Evolutionary conservation across 2,329 filamentous ascomycete species (phyloP).

Genomic region (Fusarium circinatum): DNA sequence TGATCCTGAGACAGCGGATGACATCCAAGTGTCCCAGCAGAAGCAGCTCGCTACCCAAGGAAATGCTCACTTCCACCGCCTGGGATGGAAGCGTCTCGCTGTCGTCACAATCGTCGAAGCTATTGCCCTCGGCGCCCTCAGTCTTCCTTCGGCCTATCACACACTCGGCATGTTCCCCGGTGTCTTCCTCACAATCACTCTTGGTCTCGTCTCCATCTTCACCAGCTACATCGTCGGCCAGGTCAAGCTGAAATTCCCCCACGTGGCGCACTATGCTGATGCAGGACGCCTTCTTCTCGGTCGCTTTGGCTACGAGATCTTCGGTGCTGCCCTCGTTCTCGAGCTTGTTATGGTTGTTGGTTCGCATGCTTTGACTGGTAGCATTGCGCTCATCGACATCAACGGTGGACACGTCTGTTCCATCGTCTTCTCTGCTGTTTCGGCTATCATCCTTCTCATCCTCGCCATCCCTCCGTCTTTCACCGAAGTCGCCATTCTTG

Average conservation of each 20-base stretch:
- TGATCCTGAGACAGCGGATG: slow-evolving; percentile 17
- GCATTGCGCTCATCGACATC: slow-evolving; percentile 73
- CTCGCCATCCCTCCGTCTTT: slow-evolving; percentile 60
- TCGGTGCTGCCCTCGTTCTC: slow-evolving; percentile 69
- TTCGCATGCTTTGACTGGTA: slow-evolving; percentile 77
- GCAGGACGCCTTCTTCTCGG: slow-evolving; percentile 69
- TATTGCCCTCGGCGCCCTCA: slow-evolving; percentile 41
- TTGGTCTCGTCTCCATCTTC: slow-evolving; percentile 59
- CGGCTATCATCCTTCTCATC: slow-evolving; percentile 57
- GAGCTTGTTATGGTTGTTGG: slow-evolving; percentile 76
- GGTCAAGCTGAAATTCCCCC: slow-evolving; percentile 62
- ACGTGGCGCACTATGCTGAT: slow-evolving; percentile 54
- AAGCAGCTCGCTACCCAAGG: slow-evolving; percentile 32
- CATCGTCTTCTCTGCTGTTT: slow-evolving; percentile 54
- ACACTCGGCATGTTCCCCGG: slow-evolving; percentile 63
- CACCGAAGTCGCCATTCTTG: slow-evolving; percentile 43
- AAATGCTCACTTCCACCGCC: slow-evolving; percentile 35
- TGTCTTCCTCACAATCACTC: slow-evolving; percentile 53
- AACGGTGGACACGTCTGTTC: slow-evolving; percentile 59
- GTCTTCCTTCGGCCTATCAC: slow-evolving; percentile 62
- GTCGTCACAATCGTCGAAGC: slow-evolving; percentile 36
- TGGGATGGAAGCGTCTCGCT: slow-evolving; percentile 36
- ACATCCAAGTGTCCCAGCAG: slow-evolving; percentile 30
- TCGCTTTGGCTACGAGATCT: slow-evolving; percentile 67
- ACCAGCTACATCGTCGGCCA: slow-evolving; percentile 59